Conservation (phyloP, 345 rosid species). For the Linum lewisii region DNA sequence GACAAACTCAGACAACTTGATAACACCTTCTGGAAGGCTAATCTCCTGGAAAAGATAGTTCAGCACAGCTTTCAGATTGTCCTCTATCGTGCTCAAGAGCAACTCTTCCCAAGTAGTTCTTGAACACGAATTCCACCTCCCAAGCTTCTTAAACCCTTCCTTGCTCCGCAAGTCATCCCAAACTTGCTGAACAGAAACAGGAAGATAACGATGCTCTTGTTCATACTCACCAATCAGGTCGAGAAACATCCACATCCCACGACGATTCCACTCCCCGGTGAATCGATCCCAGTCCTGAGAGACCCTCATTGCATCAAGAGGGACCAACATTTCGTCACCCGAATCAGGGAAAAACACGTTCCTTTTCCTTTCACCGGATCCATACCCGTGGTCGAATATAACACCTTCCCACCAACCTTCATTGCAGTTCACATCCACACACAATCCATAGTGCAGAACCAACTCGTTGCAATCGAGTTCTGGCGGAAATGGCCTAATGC, state of each 20-base stretch:
- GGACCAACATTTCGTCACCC: slow-evolving; percentile 52
- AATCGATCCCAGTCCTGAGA: slow-evolving; percentile 65
- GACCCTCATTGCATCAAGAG: slow-evolving; percentile 33
- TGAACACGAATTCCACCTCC: slow-evolving; percentile 47
- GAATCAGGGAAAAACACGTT: slow-evolving; percentile 70
- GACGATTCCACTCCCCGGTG: slow-evolving; percentile 41
- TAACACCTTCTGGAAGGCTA: slow-evolving; percentile 13
- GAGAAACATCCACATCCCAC: slow-evolving; percentile 66
- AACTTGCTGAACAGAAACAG: slow-evolving; percentile 53
- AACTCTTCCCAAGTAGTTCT: slow-evolving; percentile 32
- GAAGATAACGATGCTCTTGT: slow-evolving; percentile 25
- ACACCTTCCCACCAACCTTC: slow-evolving; percentile 97
- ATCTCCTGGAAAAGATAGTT: slow-evolving; percentile 17
- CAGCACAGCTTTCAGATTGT: slow-evolving; percentile 27
- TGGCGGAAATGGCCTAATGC: slow-evolving; percentile 56
- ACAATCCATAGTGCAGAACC: slow-evolving; percentile 40
- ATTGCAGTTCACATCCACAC: slow-evolving; percentile 45
- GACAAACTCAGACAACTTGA: slow-evolving; percentile 8
- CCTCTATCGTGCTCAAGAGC: slow-evolving; percentile 39
- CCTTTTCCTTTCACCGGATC: slow-evolving; percentile 46
- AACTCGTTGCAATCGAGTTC: slow-evolving; percentile 16
- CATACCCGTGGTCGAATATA: slow-evolving; percentile 43
- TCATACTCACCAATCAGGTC: slow-evolving; percentile 39
- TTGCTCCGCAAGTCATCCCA: slow-evolving; percentile 69
- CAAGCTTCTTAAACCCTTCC: slow-evolving; percentile 28